Evolutionary conservation across 371 early-diverging fungal genomes (phyloP).

Genomic region (Mucor lusitanicus): DNA sequence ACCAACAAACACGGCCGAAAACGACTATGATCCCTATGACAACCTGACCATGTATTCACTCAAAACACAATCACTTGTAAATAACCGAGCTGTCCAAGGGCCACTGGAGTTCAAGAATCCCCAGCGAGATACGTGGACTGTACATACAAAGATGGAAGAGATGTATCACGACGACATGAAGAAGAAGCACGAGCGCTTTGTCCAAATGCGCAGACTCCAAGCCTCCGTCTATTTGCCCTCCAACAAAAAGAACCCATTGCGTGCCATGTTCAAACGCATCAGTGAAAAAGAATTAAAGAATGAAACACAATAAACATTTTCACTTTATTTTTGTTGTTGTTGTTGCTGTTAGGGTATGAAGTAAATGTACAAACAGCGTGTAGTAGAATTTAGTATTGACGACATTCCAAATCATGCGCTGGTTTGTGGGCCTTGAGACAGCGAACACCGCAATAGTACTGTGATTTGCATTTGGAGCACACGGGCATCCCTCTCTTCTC

Average conservation of each 20-base stretch:
- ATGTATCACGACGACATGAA: not conserved
- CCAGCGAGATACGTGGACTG: constrained; percentile 22
- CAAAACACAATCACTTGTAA: constrained; percentile 22
- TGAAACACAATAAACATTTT: constrained; percentile 6
- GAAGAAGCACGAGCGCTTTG: constrained; percentile 9
- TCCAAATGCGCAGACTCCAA: constrained; percentile 25
- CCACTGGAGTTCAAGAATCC: constrained; percentile 15
- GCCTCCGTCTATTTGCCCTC: constrained; percentile 8
- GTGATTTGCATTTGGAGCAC: constrained; percentile 41
- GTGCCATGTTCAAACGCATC: constrained; percentile 13
- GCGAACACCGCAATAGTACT: constrained; percentile 34
- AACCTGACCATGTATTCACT: constrained; percentile 27
- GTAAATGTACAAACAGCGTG: constrained; percentile 4
- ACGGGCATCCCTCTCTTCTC: constrained; percentile 51
- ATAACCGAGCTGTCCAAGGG: constrained; percentile 15
- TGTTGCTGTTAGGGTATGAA: not conserved
- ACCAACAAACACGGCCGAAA: not conserved
- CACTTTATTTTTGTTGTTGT: not conserved
- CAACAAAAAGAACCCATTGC: constrained; percentile 4
- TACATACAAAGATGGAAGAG: constrained; percentile 18
- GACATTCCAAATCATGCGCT: constrained; percentile 21
- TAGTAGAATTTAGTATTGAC: not conserved
- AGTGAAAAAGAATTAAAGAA: constrained; percentile 16
- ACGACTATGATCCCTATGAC: constrained; percentile 14
- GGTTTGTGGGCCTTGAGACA: constrained; percentile 39